Conservation (phyloP, 116 monocot genomes). For the Iris pallida region DNA sequence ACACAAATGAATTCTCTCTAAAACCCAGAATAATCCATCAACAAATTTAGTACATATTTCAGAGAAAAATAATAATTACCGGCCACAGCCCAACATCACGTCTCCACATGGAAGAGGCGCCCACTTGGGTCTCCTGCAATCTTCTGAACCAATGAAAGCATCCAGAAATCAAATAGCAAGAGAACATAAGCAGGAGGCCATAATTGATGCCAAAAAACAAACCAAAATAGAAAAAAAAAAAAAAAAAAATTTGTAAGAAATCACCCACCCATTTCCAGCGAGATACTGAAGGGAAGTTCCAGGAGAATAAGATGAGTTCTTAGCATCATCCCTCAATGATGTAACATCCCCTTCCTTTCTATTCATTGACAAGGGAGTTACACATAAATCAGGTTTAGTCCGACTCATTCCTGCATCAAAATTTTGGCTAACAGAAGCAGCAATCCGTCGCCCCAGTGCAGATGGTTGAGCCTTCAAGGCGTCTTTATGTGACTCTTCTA, state of each 20-base stretch:
- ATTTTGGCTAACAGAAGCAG: constrained; percentile 5
- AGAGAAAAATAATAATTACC: background rate
- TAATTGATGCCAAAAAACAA: too few relatives aligned
- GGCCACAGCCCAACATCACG: background rate
- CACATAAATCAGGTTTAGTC: background rate
- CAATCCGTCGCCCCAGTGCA: constrained; percentile 2
- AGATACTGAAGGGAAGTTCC: constrained; percentile 2
- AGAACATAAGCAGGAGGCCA: background rate
- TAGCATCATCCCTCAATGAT: background rate
- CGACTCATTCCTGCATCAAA: constrained; percentile 1
- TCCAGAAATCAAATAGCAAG: background rate
- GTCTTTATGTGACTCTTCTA: background rate
- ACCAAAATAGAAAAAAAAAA: too few relatives aligned
- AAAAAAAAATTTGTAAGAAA: too few relatives aligned
- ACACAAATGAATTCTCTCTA: background rate
- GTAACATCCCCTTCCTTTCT: constrained; percentile 3
- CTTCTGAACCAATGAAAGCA: constrained; percentile 3
- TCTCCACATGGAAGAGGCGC: background rate
- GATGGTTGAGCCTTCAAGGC: constrained; percentile 5
- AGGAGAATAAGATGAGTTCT: background rate
- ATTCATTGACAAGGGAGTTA: background rate
- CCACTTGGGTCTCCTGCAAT: constrained; percentile 8
- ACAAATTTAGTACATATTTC: background rate
- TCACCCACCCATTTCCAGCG: constrained; percentile 25
- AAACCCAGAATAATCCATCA: background rate